These are phyloP conservation scores for Pythium oligandrum DNA, from an alignment of 352 stramenopile species.

Conservation along the genomic window DNA sequence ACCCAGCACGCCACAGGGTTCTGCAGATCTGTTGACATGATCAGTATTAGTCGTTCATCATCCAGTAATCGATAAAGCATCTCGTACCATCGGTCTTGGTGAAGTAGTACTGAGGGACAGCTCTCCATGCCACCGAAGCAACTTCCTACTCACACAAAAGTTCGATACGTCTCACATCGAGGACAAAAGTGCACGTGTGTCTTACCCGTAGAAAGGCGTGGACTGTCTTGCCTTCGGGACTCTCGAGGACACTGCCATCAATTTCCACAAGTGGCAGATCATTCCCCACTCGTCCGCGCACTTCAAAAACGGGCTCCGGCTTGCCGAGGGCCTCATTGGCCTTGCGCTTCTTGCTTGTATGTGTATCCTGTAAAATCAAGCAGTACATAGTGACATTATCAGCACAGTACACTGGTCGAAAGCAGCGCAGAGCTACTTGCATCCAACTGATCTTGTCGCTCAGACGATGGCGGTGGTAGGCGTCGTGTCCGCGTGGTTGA, in stretches of 20 bases:
- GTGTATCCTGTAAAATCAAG: neutral
- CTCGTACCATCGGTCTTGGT: slow-evolving; percentile 15
- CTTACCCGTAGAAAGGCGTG: slow-evolving; percentile 19
- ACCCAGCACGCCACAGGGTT: slow-evolving; percentile 19
- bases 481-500: no score
- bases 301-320: neutral
- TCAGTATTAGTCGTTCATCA: no score
- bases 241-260: slow-evolving; percentile 14
- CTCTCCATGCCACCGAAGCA: slow-evolving; percentile 8
- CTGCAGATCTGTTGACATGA: slow-evolving; percentile 5
- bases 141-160: slow-evolving; percentile 14
- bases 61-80: neutral
- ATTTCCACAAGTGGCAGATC: slow-evolving; percentile 13
- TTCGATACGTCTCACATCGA: neutral
- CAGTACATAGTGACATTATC: no score
- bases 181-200: neutral
- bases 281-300: neutral
- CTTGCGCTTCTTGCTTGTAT: slow-evolving; percentile 11
- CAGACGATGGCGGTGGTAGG: no score
- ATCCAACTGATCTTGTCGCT: no score
- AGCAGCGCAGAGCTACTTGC: no score
- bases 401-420: no score
- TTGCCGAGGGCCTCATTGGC: neutral
- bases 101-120: slow-evolving; percentile 20
- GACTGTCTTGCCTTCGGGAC: slow-evolving; percentile 15